Percentiles rank a stretch among this genome's conserved stretches.
phyloP scores from a whole-genome alignment of 495 filamentous ascomycete species.

The Tetracladium marchalianum region DNA sequence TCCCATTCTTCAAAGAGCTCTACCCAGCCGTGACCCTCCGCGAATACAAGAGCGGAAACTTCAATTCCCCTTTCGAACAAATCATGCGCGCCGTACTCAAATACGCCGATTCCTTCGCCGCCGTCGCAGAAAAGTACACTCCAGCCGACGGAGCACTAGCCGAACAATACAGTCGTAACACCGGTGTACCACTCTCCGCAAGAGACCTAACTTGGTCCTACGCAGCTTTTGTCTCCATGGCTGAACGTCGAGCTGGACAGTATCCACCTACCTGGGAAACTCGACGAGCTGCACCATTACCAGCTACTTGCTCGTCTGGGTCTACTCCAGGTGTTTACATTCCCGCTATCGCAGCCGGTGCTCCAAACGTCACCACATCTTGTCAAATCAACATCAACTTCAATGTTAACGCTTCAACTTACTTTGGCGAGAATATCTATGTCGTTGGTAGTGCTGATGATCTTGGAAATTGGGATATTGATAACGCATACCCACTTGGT shows the following conservation, averaged over 20 bases:
- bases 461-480: slow-evolving; percentile 21
- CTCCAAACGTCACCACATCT: slow-evolving; percentile 23
- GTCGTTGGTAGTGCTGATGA: slow-evolving; percentile 27
- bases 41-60: slow-evolving; percentile 32
- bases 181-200: slow-evolving; percentile 39
- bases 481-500: slow-evolving; percentile 15
- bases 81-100: slow-evolving; percentile 40
- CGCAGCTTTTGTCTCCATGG: slow-evolving; percentile 33
- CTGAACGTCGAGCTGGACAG: slow-evolving; percentile 17
- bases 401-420: slow-evolving; percentile 32
- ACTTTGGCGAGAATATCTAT: slow-evolving; percentile 39
- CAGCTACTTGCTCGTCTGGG: slow-evolving; percentile 14
- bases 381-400: slow-evolving; percentile 31
- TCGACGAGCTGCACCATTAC: slow-evolving; percentile 11
- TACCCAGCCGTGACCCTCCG: slow-evolving; percentile 32
- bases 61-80: slow-evolving; percentile 28
- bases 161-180: slow-evolving; percentile 46
- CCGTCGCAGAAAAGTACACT: slow-evolving; percentile 38
- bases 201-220: slow-evolving; percentile 44
- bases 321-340: slow-evolving; percentile 35
- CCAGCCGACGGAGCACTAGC: slow-evolving; percentile 39
- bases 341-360: slow-evolving; percentile 28
- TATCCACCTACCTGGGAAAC: slow-evolving; percentile 22
- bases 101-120: slow-evolving; percentile 53
- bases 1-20: slow-evolving; percentile 41